phyloP scores from a whole-genome alignment of 2,329 filamentous ascomycete species.

The Cercospora sp. region DNA sequence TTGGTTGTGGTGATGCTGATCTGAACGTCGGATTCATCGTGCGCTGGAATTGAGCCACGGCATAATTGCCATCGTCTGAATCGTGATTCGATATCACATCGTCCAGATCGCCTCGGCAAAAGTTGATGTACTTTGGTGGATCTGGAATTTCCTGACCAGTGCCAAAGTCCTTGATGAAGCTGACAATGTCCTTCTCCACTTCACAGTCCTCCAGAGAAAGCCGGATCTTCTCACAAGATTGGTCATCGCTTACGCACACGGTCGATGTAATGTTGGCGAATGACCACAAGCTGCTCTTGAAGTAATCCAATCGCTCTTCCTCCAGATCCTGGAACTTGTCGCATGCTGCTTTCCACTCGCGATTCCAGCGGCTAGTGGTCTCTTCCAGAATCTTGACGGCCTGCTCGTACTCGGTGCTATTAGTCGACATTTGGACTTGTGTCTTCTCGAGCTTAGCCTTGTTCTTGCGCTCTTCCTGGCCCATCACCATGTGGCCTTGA shows the following conservation, averaged over 20 bases:
- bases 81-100: conserved; percentile 74
- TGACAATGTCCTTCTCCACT: conserved; percentile 88
- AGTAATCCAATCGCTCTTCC: conserved; percentile 94
- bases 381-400: conserved; percentile 93
- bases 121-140: conserved; percentile 97
- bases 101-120: conserved; percentile 80
- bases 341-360: conserved; percentile 96
- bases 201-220: conserved; percentile 92
- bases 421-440: conserved; percentile 87
- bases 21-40: conserved; percentile 95
- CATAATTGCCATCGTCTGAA: conserved; percentile 86
- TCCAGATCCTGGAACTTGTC: conserved; percentile 99
- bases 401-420: conserved; percentile 89
- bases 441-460: conserved; percentile 99
- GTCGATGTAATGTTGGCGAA: conserved; percentile 97
- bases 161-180: conserved; percentile 83
- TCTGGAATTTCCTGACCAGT: conserved; percentile 98
- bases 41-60: conserved; percentile 91
- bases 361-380: conserved; percentile 92
- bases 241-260: conserved; percentile 94
- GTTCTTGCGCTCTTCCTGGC: conserved; percentile 97
- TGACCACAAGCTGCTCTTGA: conserved; percentile 95
- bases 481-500: conserved; percentile 99
- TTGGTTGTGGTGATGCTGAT: conserved; percentile 93
- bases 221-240: conserved; percentile 92